phyloP scores from a whole-genome alignment of 768 basidiomycete species.

The Collybia sordida region DNA sequence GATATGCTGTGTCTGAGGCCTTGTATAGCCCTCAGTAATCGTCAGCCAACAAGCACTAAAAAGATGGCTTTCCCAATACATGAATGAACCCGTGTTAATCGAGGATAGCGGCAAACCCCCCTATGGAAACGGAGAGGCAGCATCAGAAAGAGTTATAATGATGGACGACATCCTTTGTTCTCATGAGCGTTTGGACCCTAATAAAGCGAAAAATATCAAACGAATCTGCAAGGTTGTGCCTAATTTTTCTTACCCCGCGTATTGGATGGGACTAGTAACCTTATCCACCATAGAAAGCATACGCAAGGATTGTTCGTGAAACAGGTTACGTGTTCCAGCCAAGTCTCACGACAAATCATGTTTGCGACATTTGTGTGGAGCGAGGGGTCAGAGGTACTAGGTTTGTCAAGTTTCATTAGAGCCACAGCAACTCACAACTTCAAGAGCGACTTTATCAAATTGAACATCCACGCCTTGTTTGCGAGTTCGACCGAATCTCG shows the following conservation, averaged over 20 bases:
- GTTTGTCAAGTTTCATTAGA: background rate
- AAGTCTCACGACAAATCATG: conserved; percentile 43
- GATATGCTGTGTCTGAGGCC: too few relatives aligned
- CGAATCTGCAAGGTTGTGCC: conserved; percentile 53
- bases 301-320: conserved; percentile 37
- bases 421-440: conserved; percentile 1
- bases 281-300: conserved; percentile 36
- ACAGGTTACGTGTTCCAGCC: conserved; percentile 52
- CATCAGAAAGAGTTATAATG: conserved; percentile 26
- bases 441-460: conserved; percentile 69
- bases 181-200: conserved; percentile 64
- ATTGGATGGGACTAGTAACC: background rate
- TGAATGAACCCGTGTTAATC: conserved; percentile 24
- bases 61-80: conserved; percentile 53
- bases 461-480: conserved; percentile 63
- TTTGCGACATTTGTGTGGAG: conserved; percentile 63
- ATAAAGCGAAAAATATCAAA: conserved; percentile 63
- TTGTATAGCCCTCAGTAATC: conserved; percentile 49
- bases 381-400: conserved; percentile 55
- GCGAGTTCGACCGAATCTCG: conserved; percentile 54
- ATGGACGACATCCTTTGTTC: conserved; percentile 54
- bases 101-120: background rate
- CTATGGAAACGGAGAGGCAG: conserved; percentile 2
- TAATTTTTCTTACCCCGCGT: background rate
- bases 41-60: conserved; percentile 61